phyloP scores from a whole-genome alignment of 2,329 filamentous ascomycete species.

The Myriosclerotinia curreyana region DNA sequence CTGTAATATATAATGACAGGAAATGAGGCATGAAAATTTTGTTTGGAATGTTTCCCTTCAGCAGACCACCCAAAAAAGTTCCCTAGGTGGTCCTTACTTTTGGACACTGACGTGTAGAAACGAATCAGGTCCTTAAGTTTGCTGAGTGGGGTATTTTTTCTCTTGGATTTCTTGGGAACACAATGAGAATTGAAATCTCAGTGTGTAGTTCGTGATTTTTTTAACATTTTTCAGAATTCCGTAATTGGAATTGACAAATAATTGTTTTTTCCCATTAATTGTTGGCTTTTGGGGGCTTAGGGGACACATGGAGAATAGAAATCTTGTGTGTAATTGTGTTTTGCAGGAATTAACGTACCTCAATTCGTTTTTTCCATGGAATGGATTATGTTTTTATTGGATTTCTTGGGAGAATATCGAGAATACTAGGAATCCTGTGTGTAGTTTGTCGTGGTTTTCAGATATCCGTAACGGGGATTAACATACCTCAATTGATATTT shows the following conservation, averaged over 20 bases:
- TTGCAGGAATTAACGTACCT: too few species aligned
- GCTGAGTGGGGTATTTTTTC: background rate
- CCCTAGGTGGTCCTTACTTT: background rate
- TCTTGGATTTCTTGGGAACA: background rate
- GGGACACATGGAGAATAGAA: background rate
- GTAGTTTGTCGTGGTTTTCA: too few species aligned
- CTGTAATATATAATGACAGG: too few species aligned
- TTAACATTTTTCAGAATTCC: background rate
- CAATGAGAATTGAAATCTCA: background rate
- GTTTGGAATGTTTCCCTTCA: background rate
- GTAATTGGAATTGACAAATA: background rate
- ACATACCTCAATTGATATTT: too few species aligned
- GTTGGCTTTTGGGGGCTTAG: background rate
- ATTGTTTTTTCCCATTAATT: background rate
- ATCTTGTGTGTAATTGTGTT: too few species aligned
- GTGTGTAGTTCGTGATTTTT: background rate
- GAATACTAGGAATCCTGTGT: too few species aligned
- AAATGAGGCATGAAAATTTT: background rate
- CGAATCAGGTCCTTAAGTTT: background rate
- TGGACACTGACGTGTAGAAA: background rate
- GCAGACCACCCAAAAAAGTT: background rate
- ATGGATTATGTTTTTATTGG: too few species aligned
- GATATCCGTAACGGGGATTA: too few species aligned
- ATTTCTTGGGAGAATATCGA: too few species aligned
- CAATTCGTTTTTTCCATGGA: too few species aligned